Percentiles rank a stretch among this genome's conserved stretches.
phyloP scores from a whole-genome alignment of 2,329 filamentous ascomycete species.

The Botryotinia narcissicola region DNA sequence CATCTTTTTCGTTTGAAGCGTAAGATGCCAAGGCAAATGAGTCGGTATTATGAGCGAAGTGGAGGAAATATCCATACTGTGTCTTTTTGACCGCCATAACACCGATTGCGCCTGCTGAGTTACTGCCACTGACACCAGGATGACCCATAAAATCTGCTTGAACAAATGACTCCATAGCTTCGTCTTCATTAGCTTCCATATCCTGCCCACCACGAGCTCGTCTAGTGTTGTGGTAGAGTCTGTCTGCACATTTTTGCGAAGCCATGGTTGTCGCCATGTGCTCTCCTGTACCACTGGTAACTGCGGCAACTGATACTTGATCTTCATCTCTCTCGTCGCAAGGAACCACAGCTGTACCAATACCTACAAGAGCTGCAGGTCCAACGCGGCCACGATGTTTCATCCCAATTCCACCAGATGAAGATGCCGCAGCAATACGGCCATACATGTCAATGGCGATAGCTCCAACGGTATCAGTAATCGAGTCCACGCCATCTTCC shows the following conservation, averaged over 20 bases:
- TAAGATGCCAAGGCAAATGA: constrained; percentile 84
- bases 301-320: constrained; percentile 69
- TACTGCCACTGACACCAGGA: constrained; percentile 76
- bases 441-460: constrained; percentile 87
- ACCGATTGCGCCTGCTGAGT: constrained; percentile 84
- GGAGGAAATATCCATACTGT: constrained; percentile 71
- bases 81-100: constrained; percentile 88
- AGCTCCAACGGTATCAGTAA: constrained; percentile 93
- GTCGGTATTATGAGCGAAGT: constrained; percentile 96
- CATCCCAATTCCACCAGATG: constrained; percentile 97
- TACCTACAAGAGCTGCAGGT: constrained; percentile 86
- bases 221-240: constrained; percentile 70
- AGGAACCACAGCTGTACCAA: constrained; percentile 88
- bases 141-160: constrained; percentile 90
- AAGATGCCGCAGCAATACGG: constrained; percentile 89
- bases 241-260: constrained; percentile 79
- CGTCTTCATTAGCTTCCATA: constrained; percentile 71
- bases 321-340: constrained; percentile 67
- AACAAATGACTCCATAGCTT: constrained; percentile 74
- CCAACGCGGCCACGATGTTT: constrained; percentile 91
- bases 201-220: constrained; percentile 60
- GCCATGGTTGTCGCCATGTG: constrained; percentile 97
- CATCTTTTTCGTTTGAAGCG: constrained; percentile 71
- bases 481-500: constrained; percentile 50
- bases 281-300: constrained; percentile 93